Evolutionary conservation across 2,329 filamentous ascomycete genomes (phyloP), one percentile per base, ranked within the genome.

Genomic region (Apiospora saccharicola): DNA sequence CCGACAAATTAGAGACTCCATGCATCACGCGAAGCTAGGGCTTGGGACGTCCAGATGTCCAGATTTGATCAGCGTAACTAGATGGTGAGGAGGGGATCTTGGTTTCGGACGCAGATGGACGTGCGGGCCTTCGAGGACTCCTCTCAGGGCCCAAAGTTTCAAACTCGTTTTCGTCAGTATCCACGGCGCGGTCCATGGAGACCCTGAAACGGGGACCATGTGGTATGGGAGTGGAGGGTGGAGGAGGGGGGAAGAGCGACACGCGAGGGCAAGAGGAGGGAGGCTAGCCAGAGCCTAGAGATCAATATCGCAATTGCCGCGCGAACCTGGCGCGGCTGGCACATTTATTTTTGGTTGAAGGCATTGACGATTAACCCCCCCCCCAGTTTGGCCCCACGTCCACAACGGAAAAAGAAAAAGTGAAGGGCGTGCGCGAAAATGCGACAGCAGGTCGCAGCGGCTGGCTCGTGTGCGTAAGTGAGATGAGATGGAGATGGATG

Each of bases 131-230:
- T 8, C 22, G n/a, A 22, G 12, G 8, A 37, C 53, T 57, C 53
- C 14, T 37, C 53, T 61, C 53, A 22, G 57, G 34, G 19, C 34
- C 34, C 57, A 64, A 34, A 64, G 57, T 64, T 64, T 64, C 57
- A 64, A 10, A 34, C 57, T 64, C 34, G 34, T 41, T 64, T 37
- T 19, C 30, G 34, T 41, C 30, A 37, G 34, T 41, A 41, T 64
- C 57, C 22, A 57, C 53, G 53, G 5, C 14, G 26, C 10, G 10
- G 49, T 6, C n/a, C 24, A 53, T 30, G 30, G 26, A 34, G 53
- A 57, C 53, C 57, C 57, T 41, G 57, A 64, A 34, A 64, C 53
- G 30, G 26, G 24, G n/a, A 24, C n/a, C 10, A 10, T 24, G 4
- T 5, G 22, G 19, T n/a, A 24, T 10, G 3, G 4, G 2, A 41